These are phyloP conservation scores for Chalciporus pseudorubinellus DNA, from an alignment of 768 basidiomycete species.

Conservation along the genomic window DNA sequence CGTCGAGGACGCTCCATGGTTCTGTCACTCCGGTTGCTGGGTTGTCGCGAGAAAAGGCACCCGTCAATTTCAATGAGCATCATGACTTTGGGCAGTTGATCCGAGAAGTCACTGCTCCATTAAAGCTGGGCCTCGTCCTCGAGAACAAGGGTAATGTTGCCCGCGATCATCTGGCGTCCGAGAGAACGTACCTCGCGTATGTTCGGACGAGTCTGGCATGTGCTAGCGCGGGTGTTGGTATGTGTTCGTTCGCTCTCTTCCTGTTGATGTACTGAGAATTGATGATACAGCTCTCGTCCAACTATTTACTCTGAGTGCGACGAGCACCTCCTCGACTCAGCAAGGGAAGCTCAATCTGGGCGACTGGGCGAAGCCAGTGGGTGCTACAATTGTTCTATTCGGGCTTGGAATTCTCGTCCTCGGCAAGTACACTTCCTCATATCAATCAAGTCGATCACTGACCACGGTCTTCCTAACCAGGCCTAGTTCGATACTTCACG, in stretches of 20 bases:
- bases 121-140: constrained; percentile 35
- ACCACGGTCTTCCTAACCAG: constrained; percentile 27
- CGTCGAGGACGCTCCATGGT: not conserved
- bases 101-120: constrained; percentile 1
- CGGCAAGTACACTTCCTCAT: constrained; percentile 33
- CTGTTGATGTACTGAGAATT: not conserved
- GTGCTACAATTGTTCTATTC: constrained; percentile 46
- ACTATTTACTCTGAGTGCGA: constrained; percentile 41
- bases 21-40: not conserved
- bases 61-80: not conserved
- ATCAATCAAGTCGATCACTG: not conserved
- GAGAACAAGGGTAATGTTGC: constrained; percentile 64
- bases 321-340: constrained; percentile 5
- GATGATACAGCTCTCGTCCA: constrained; percentile 48
- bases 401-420: constrained; percentile 47
- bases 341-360: constrained; percentile 7
- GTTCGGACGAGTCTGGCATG: constrained; percentile 62
- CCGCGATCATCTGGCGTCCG: constrained; percentile 61
- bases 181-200: constrained; percentile 63
- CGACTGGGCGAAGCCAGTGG: constrained; percentile 48
- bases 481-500: constrained; percentile 50
- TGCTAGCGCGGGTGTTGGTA: constrained; percentile 50
- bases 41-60: not conserved
- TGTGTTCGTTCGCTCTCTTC: no score
- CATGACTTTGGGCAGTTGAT: not conserved